A percentile compares a stretch with the other conserved stretches of the same genome.
These are phyloP conservation scores for Sphagnurus paluster DNA, from an alignment of 1,284 basidiomycete genomes.

Conservation along the genomic window DNA sequence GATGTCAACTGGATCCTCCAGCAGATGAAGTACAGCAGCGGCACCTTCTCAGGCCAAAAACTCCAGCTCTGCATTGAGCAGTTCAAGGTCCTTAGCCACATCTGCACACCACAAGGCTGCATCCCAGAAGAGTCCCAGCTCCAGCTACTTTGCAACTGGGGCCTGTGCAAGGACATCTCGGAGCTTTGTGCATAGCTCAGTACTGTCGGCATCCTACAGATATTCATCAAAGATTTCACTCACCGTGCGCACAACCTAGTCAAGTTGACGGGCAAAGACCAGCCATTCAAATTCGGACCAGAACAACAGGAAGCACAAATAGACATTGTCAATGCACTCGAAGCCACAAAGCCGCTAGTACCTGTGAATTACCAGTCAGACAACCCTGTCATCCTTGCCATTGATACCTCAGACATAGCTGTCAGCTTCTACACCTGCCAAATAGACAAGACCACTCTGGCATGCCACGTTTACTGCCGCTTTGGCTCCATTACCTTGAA, in stretches of 20 bases:
- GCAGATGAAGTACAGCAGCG: slow-evolving; percentile 21
- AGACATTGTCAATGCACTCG: neutral
- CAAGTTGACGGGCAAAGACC: slow-evolving; percentile 1
- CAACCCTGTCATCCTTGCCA: slow-evolving; percentile 31
- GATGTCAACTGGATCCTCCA: slow-evolving; percentile 9
- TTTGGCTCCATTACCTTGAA: slow-evolving; percentile 31
- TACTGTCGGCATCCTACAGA: slow-evolving; percentile 12
- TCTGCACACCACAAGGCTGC: slow-evolving; percentile 25
- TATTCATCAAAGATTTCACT: slow-evolving; percentile 4
- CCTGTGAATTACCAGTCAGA: slow-evolving; percentile 32
- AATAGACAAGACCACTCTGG: too few species aligned
- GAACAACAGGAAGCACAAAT: neutral
- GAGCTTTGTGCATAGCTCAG: slow-evolving; percentile 32
- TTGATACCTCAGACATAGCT: slow-evolving; percentile 35
- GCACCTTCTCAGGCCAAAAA: slow-evolving; percentile 28
- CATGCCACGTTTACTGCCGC: slow-evolving; percentile 24
- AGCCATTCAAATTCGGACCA: neutral
- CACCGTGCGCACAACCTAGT: neutral
- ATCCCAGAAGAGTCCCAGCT: slow-evolving; percentile 24
- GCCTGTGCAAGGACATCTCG: slow-evolving; percentile 20
- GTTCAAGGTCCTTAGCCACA: slow-evolving; percentile 26
- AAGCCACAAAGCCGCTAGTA: neutral
- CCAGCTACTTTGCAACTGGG: slow-evolving; percentile 24
- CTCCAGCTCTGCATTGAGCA: slow-evolving; percentile 20
- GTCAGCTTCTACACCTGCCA: slow-evolving; percentile 16